phyloP scores from a whole-genome alignment of 441 rosid genomes.

The Corymbia citriodora region DNA sequence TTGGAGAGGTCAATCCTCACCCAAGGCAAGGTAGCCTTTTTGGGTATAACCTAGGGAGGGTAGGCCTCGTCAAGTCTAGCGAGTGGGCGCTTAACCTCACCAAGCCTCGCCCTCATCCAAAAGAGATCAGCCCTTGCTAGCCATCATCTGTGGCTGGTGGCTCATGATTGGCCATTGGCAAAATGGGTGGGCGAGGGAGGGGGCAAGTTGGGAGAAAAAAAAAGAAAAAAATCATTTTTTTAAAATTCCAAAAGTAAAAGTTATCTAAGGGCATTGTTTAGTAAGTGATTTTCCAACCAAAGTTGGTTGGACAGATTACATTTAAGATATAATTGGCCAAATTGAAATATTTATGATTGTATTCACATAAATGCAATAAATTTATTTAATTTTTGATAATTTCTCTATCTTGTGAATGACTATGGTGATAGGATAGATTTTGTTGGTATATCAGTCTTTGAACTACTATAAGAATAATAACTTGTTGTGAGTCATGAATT shows the following conservation, averaged over 20 bases:
- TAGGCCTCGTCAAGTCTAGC: not conserved
- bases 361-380: too few species aligned
- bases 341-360: too few species aligned
- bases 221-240: accelerated
- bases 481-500: too few species aligned
- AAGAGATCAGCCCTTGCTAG: accelerated
- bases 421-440: not conserved
- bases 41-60: not conserved
- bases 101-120: not conserved
- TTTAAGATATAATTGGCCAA: too few species aligned
- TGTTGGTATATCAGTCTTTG: too few species aligned
- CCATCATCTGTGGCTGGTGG: not conserved
- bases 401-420: not conserved
- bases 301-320: accelerated
- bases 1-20: not conserved
- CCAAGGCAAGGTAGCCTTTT: accelerated
- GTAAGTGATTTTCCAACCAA: too few species aligned
- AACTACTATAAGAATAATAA: too few species aligned
- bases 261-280: not conserved
- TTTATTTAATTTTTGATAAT: too few species aligned
- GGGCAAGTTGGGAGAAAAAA: too few species aligned
- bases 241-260: too few species aligned
- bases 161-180: not conserved
- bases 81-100: not conserved
- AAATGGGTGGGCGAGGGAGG: too few species aligned